Evolutionary conservation across 495 filamentous ascomycete genomes (phyloP).

Genomic region (Neurospora sp.): DNA sequence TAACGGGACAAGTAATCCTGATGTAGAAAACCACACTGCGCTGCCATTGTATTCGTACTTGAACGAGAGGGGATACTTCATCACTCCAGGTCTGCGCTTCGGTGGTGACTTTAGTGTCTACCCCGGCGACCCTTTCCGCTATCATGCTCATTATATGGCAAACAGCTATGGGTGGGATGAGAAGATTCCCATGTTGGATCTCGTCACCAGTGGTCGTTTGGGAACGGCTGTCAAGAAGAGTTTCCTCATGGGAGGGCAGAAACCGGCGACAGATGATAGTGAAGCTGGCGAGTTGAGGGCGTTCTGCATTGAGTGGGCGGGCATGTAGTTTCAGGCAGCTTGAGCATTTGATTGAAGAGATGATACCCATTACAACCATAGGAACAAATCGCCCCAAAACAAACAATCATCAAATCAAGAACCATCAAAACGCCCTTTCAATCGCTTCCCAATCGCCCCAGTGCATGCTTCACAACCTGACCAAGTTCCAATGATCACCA

Average conservation of each 20-base stretch:
- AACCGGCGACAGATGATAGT: neutral
- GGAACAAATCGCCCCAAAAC: neutral
- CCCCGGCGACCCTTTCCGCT: slow-evolving; percentile 87
- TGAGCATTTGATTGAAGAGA: neutral
- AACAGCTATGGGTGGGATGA: slow-evolving; percentile 75
- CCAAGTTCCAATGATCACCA: neutral
- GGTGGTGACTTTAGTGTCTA: slow-evolving; percentile 91
- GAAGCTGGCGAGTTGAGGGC: slow-evolving; percentile 13
- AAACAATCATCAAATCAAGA: neutral
- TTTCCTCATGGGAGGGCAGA: slow-evolving; percentile 68
- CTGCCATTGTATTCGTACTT: slow-evolving; percentile 66
- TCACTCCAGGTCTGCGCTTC: slow-evolving; percentile 86
- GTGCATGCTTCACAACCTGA: neutral
- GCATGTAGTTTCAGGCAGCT: slow-evolving; percentile 12
- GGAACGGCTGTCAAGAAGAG: slow-evolving; percentile 95
- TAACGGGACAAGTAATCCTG: slow-evolving; percentile 16
- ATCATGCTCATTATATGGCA: slow-evolving; percentile 86
- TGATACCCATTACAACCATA: neutral
- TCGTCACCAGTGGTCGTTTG: slow-evolving; percentile 76
- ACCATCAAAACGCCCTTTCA: neutral
- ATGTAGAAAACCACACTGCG: slow-evolving; percentile 22
- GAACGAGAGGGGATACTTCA: slow-evolving; percentile 70
- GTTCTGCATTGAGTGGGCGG: slow-evolving; percentile 28
- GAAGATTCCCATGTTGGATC: slow-evolving; percentile 68
- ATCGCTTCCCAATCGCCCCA: neutral